Conservation (phyloP, 1,284 basidiomycete species). For the Neotropicomus parvogracilis region DNA sequence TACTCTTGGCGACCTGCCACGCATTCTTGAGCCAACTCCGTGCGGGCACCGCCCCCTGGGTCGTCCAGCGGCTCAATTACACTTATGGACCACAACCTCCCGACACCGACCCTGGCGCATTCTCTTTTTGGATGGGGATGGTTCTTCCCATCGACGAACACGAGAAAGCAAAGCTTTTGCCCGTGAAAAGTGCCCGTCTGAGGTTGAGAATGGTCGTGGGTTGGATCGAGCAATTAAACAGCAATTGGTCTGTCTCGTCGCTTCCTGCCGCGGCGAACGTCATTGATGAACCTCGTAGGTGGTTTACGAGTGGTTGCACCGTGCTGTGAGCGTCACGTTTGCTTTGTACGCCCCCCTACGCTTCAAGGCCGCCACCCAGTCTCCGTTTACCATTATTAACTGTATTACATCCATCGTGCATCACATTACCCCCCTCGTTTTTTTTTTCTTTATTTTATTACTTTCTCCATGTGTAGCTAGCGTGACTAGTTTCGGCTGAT, state of each 20-base stretch:
- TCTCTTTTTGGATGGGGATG: constrained; percentile 89
- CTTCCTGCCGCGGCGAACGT: background rate
- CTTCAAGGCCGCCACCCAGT: constrained; percentile 6
- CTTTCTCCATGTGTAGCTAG: background rate
- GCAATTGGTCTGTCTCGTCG: constrained; percentile 53
- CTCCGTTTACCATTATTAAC: constrained; percentile 8
- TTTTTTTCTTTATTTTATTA: background rate
- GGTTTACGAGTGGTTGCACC: constrained; percentile 48
- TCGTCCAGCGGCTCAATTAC: constrained; percentile 79
- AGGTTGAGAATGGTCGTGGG: constrained; percentile 82
- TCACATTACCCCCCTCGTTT: constrained; percentile 6
- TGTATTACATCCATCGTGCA: constrained; percentile 22
- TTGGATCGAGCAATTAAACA: constrained; percentile 84
- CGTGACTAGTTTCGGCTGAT: constrained; percentile 7
- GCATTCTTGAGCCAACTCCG: constrained; percentile 78
- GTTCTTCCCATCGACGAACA: constrained; percentile 94
- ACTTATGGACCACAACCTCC: constrained; percentile 74
- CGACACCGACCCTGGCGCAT: constrained; percentile 60
- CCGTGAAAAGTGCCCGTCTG: constrained; percentile 76
- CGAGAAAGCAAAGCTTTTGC: constrained; percentile 92
- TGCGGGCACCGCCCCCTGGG: constrained; percentile 85
- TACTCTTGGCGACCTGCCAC: constrained; percentile 75
- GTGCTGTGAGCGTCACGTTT: constrained; percentile 25
- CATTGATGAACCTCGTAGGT: constrained; percentile 35
- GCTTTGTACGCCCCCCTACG: constrained; percentile 5